Evolutionary conservation across 768 basidiomycete genomes (phyloP).

Genomic region (Hebeloma cylindrosporum): DNA sequence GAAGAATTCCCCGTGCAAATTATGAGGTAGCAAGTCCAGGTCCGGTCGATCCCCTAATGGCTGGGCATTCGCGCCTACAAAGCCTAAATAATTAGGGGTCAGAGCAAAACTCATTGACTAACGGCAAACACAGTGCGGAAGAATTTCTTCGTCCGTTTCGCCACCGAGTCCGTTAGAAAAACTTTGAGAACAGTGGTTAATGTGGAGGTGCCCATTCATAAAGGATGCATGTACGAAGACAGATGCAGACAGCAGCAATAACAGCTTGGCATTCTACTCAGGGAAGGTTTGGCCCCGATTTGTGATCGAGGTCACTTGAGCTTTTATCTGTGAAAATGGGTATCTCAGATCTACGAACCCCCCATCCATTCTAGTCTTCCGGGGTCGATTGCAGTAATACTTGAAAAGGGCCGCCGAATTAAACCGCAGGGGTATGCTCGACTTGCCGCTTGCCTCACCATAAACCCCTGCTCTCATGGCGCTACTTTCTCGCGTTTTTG

Average conservation of each 20-base stretch:
- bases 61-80: too few relatives aligned
- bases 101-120: too few relatives aligned
- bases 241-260: slow-evolving; percentile 8
- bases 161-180: too few relatives aligned
- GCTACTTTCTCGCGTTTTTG: slow-evolving; percentile 25
- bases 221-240: slow-evolving; percentile 13
- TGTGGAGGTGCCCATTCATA: slow-evolving; percentile 9
- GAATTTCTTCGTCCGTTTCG: too few relatives aligned
- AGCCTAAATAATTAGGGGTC: too few relatives aligned
- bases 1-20: too few relatives aligned
- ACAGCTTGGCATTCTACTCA: slow-evolving; percentile 15
- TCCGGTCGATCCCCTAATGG: too few relatives aligned
- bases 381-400: slow-evolving; percentile 5
- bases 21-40: too few relatives aligned
- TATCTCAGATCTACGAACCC: slow-evolving; percentile 18
- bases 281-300: slow-evolving; percentile 7
- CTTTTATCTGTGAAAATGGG: slow-evolving; percentile 3
- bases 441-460: slow-evolving; percentile 7
- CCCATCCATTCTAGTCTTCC: slow-evolving; percentile 16
- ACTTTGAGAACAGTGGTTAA: background rate
- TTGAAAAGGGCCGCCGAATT: slow-evolving; percentile 13
- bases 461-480: slow-evolving; percentile 17
- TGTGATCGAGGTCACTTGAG: slow-evolving; percentile 22
- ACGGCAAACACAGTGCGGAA: too few relatives aligned
- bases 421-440: slow-evolving; percentile 2